Evolutionary conservation across 352 stramenopile genomes (phyloP).

Genomic region (Peronospora belbahrii): DNA sequence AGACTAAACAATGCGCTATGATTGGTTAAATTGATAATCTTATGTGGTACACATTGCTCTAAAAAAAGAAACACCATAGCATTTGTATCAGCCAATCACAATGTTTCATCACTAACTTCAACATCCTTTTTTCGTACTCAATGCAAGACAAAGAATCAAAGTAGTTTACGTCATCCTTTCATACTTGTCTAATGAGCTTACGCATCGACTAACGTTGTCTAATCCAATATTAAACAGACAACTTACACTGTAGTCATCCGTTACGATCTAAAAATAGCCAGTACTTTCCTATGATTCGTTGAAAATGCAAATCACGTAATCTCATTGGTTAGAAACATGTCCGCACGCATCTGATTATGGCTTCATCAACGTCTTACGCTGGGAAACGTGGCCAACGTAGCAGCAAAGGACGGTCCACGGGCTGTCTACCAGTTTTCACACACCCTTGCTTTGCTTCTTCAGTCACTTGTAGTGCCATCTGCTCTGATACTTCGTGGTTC

Average conservation of each 20-base stretch:
- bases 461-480: too few relatives aligned
- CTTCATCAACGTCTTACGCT: slow-evolving; percentile 18
- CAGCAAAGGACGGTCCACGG: slow-evolving; percentile 15
- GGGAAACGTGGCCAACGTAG: slow-evolving; percentile 7
- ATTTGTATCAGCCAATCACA: slow-evolving; percentile 5
- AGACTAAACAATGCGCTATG: too few relatives aligned
- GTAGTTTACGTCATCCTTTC: slow-evolving; percentile 9
- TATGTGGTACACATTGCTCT: neutral
- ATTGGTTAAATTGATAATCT: slow-evolving; percentile 4
- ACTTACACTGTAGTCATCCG: too few relatives aligned
- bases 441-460: neutral
- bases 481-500: neutral
- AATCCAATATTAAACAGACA: neutral
- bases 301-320: neutral
- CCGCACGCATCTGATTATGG: slow-evolving; percentile 20
- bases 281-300: slow-evolving; percentile 1
- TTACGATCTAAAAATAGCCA: slow-evolving; percentile 21
- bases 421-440: neutral
- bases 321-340: slow-evolving; percentile 8
- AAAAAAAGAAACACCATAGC: too few relatives aligned
- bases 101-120: slow-evolving; percentile 4
- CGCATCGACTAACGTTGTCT: slow-evolving; percentile 1
- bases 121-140: neutral
- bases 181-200: slow-evolving; percentile 3
- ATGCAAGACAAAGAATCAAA: slow-evolving; percentile 4